These are phyloP conservation scores for Naganishia sp. DNA, from an alignment of 1,284 basidiomycete genomes.

Conservation along the genomic window DNA sequence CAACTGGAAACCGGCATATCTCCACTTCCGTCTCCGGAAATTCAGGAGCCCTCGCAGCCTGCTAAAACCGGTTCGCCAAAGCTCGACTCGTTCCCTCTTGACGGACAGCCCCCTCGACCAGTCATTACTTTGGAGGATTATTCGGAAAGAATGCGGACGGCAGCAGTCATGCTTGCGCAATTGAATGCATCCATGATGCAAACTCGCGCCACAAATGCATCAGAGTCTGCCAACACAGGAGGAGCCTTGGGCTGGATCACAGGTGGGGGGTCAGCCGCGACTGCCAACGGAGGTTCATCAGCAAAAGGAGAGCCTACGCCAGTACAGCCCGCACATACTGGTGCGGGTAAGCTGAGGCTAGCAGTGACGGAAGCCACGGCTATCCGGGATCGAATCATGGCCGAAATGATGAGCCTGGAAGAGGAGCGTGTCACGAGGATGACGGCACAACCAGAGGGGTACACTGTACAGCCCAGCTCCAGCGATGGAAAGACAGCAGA, in stretches of 20 bases:
- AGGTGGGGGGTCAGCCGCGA: constrained; percentile 38
- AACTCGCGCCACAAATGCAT: constrained; percentile 38
- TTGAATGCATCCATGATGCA: constrained; percentile 79
- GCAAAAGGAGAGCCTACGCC: constrained; percentile 18
- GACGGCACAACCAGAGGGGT: constrained; percentile 69
- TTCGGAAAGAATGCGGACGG: constrained; percentile 95
- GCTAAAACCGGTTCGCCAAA: neutral
- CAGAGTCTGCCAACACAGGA: constrained; percentile 11
- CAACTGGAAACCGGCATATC: constrained; percentile 2
- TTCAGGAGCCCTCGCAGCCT: neutral
- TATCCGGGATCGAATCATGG: constrained; percentile 95
- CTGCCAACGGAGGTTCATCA: constrained; percentile 24
- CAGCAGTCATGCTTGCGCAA: constrained; percentile 97
- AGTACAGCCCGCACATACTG: constrained; percentile 34
- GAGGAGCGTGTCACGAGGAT: constrained; percentile 95
- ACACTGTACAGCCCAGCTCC: constrained; percentile 58
- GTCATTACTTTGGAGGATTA: constrained; percentile 80
- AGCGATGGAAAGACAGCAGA: constrained; percentile 65
- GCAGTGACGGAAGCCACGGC: constrained; percentile 79
- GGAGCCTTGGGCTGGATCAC: constrained; percentile 62
- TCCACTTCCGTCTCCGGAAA: constrained; percentile 32
- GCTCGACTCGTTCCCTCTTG: neutral
- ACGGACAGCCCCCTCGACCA: constrained; percentile 34
- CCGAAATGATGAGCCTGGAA: constrained; percentile 95
- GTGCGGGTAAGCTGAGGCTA: constrained; percentile 63